phyloP scores from a whole-genome alignment of 2,329 filamentous ascomycete species.

The Diaporthe amygdali region DNA sequence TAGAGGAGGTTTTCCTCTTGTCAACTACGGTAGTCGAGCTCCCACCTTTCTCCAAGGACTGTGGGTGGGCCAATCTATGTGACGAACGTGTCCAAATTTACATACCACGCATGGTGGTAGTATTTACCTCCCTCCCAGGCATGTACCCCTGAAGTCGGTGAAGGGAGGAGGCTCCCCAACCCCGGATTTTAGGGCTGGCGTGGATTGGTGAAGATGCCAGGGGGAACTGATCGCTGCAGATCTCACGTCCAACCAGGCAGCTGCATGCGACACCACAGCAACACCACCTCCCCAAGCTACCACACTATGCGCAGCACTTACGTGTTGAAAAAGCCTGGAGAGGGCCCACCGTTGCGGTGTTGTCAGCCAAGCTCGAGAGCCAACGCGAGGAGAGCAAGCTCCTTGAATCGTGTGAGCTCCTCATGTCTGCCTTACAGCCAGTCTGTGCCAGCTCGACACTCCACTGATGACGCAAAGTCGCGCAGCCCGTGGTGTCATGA shows the following conservation, averaged over 20 bases:
- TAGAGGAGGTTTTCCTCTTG: background rate
- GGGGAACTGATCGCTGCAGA: constrained; percentile 9
- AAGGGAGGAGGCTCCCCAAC: constrained; percentile 12
- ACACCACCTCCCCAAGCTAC: background rate
- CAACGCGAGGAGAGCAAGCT: background rate
- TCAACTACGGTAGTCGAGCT: background rate
- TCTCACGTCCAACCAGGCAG: background rate
- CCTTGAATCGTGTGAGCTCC: background rate
- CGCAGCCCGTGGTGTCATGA: constrained; percentile 1
- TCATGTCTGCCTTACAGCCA: background rate
- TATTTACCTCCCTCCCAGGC: background rate
- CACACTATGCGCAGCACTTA: no score
- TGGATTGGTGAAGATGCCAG: constrained; percentile 13
- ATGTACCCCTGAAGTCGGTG: constrained; percentile 10
- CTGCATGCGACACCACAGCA: background rate
- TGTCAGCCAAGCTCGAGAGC: background rate
- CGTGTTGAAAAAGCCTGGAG: background rate
- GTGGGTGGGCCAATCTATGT: background rate
- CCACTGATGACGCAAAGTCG: constrained; percentile 1
- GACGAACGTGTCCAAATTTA: background rate
- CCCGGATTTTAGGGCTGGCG: constrained; percentile 25
- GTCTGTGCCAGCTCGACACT: background rate
- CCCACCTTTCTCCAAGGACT: background rate
- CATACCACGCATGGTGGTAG: background rate
- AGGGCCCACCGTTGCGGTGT: background rate